Evolutionary conservation across 78 protist genomes (phyloP).

Genomic region (Ministeria vibrans): DNA sequence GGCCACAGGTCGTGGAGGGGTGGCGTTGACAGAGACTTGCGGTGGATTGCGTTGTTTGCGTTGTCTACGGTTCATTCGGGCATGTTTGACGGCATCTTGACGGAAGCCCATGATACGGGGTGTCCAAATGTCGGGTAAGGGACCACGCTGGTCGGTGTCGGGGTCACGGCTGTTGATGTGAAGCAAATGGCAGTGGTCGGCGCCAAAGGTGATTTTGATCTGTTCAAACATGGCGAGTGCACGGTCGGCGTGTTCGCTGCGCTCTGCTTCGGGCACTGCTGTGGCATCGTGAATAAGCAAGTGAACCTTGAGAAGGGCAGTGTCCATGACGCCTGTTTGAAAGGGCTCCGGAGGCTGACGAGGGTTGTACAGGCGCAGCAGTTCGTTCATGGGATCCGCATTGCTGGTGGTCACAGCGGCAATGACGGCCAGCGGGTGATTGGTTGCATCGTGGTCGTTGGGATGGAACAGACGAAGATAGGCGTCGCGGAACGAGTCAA

Average conservation of each 20-base stretch:
- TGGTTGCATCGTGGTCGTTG: not conserved
- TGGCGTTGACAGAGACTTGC: too few relatives aligned
- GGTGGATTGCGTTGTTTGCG: too few relatives aligned
- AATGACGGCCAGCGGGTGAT: slow-evolving; percentile 22
- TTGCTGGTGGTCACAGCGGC: slow-evolving; percentile 8
- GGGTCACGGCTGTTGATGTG: not conserved
- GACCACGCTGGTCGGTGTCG: not conserved
- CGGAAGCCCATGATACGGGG: too few relatives aligned
- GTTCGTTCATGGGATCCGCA: not conserved
- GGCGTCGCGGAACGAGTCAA: not conserved
- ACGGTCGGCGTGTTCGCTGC: not conserved
- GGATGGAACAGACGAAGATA: not conserved
- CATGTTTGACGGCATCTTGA: too few relatives aligned
- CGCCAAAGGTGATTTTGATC: not conserved
- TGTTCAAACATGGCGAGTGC: not conserved
- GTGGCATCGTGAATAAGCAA: slow-evolving; percentile 2
- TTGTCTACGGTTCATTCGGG: too few relatives aligned
- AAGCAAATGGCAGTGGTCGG: not conserved
- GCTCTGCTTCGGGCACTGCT: not conserved
- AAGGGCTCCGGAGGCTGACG: not conserved
- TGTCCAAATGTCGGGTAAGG: not conserved
- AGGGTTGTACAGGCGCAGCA: not conserved
- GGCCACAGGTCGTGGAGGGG: too few relatives aligned
- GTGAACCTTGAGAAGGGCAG: not conserved
- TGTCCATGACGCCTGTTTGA: not conserved